phyloP scores from a whole-genome alignment of 495 filamentous ascomycete species.

The Alectoria sarmentosa region DNA sequence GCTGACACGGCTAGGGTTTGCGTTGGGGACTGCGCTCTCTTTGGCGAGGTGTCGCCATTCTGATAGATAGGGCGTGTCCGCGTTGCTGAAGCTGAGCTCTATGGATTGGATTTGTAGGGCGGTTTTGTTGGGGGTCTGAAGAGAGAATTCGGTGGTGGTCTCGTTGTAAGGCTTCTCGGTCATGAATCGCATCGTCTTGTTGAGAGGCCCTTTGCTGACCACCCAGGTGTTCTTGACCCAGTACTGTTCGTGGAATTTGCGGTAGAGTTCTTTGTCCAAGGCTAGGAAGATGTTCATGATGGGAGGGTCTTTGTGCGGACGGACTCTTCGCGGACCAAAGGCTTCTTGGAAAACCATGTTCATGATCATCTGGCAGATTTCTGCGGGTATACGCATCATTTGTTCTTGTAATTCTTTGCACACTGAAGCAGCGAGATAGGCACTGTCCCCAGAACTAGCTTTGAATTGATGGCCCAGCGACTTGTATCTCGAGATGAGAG shows the following conservation, averaged over 20 bases:
- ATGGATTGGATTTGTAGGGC: constrained; percentile 14
- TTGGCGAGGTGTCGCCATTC: neutral
- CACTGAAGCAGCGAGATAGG: neutral
- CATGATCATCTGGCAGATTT: constrained; percentile 18
- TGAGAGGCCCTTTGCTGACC: constrained; percentile 11
- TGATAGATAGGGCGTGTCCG: neutral
- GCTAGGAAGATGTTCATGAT: constrained; percentile 9
- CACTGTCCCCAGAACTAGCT: neutral
- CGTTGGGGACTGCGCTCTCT: neutral
- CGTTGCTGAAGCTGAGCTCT: constrained; percentile 15
- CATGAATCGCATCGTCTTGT: constrained; percentile 18
- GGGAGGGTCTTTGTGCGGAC: constrained; percentile 7
- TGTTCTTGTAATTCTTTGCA: neutral
- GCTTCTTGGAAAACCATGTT: constrained; percentile 12
- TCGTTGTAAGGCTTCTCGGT: constrained; percentile 9
- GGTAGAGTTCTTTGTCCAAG: constrained; percentile 2
- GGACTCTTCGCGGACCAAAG: constrained; percentile 13
- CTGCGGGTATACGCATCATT: constrained; percentile 1
- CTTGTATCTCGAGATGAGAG: neutral
- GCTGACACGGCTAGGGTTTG: neutral
- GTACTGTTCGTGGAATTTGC: constrained; percentile 1
- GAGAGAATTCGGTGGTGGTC: constrained; percentile 7
- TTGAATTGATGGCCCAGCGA: neutral
- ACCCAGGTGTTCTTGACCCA: constrained; percentile 18
- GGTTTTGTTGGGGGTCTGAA: constrained; percentile 7